Percentiles rank a stretch among this genome's conserved stretches.
phyloP scores from a whole-genome alignment of 108 stramenopile species.

The Chaetoceros muelleri region DNA sequence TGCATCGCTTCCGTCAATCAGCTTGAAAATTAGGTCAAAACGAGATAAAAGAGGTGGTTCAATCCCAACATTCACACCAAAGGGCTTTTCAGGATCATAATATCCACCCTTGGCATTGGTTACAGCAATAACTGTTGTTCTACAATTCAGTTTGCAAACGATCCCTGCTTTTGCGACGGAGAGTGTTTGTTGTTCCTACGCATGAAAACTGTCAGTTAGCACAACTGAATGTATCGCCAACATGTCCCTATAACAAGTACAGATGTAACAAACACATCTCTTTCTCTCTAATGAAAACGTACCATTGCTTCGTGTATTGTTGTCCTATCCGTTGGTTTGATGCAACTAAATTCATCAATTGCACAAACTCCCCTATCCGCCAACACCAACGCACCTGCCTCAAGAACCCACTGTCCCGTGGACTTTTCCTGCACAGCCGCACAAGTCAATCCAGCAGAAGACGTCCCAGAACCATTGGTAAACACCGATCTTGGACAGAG shows the following conservation, averaged over 20 bases:
- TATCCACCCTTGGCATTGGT: slow-evolving; percentile 87
- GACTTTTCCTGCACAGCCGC: slow-evolving; percentile 88
- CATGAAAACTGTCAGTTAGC: too few species aligned
- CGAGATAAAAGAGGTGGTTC: slow-evolving; percentile 92
- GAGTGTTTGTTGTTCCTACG: slow-evolving; percentile 97
- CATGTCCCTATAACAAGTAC: too few species aligned
- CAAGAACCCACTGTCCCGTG: slow-evolving; percentile 87
- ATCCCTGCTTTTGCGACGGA: slow-evolving; percentile 96
- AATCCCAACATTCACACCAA: slow-evolving; percentile 89
- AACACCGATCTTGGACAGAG: slow-evolving; percentile 85
- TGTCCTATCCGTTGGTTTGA: slow-evolving; percentile 67
- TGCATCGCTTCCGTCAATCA: slow-evolving; percentile 74
- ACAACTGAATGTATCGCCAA: too few species aligned
- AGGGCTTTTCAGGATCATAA: slow-evolving; percentile 50
- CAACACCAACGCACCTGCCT: slow-evolving; percentile 95
- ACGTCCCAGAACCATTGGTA: slow-evolving; percentile 96
- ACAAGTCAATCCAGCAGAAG: slow-evolving; percentile 97
- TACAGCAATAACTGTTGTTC: slow-evolving; percentile 88
- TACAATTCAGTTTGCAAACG: slow-evolving; percentile 89
- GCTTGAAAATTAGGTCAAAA: slow-evolving; percentile 90
- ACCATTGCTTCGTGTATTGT: slow-evolving; percentile 99
- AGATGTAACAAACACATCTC: too few species aligned
- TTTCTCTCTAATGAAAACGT: too few species aligned
- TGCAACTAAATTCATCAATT: slow-evolving; percentile 95
- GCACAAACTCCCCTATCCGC: slow-evolving; percentile 95